These are phyloP conservation scores for Rhizopogon parksii DNA, from an alignment of 1,284 basidiomycete species.

Conservation along the genomic window DNA sequence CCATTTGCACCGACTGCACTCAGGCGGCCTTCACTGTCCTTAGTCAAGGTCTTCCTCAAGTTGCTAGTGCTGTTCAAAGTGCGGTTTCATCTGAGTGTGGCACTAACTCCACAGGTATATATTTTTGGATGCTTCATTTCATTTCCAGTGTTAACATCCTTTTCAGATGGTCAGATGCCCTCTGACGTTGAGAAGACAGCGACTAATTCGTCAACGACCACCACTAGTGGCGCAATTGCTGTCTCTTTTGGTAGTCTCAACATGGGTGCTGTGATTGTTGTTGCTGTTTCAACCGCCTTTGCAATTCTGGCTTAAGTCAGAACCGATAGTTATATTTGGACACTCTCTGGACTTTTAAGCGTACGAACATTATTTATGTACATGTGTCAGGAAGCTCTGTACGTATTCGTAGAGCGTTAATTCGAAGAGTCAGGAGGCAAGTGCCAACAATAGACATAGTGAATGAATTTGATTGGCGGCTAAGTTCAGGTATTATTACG, in stretches of 20 bases:
- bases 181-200: slow-evolving; percentile 32
- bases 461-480: no score
- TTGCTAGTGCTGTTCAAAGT: slow-evolving; percentile 16
- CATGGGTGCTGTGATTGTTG: slow-evolving; percentile 21
- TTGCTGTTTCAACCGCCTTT: slow-evolving; percentile 29
- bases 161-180: slow-evolving; percentile 35
- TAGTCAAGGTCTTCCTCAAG: slow-evolving; percentile 24
- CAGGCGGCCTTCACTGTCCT: slow-evolving; percentile 38
- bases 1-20: slow-evolving; percentile 41
- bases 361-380: background rate
- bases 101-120: slow-evolving; percentile 35
- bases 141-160: slow-evolving; percentile 5
- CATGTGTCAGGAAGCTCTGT: no score
- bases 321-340: background rate
- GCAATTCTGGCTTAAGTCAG: slow-evolving; percentile 29
- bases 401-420: background rate
- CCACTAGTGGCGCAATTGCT: slow-evolving; percentile 22
- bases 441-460: no score
- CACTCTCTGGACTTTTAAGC: background rate
- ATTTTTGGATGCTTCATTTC: background rate
- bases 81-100: slow-evolving; percentile 32
- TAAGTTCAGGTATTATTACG: slow-evolving; percentile 10
- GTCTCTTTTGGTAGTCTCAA: slow-evolving; percentile 18
- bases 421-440: no score
- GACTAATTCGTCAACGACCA: slow-evolving; percentile 23